Evolutionary conservation across 441 rosid genomes (phyloP), one percentile per base, ranked within the genome.

Genomic region (Capsella rubella): DNA sequence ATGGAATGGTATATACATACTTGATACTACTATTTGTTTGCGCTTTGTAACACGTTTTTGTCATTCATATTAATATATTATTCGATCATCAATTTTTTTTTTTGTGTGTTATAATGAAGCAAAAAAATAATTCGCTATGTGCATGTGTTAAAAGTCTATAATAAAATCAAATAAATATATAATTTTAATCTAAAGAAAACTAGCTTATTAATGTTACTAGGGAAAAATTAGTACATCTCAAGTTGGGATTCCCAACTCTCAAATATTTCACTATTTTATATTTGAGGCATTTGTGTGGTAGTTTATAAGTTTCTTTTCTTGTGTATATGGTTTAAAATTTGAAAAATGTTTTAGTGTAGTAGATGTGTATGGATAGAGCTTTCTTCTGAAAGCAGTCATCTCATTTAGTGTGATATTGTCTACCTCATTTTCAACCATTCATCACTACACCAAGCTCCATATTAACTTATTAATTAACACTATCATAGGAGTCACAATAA

Each of bases 261-360:
- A 14, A 54, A 14, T 2, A 7, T 34, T 37, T 35, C 14, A 12
- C 34, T 31, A 4, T 31, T 21, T n/a, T 32, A 25, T 63, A 53
- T 43, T 9, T 25, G 28, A 55, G 51, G n/a, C 16, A 6, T 21
- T 46, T 35, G 18, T 34, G 42, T 45, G 71, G 58, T 63, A 52
- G 40, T 45, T 52, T 72, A 34, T 29, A 42, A 62, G 56, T 32
- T 53, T 52, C 2, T 42, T 18, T 53, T n/a, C 58, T 46, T 46
- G 71, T 21, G 25, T 21, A 21, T 16, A 27, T 35, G 77, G 65
- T 73, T 64, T 31, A 55, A 64, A 64, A 15, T 58, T 64, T 55
- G 57, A 15, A 11, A 14, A 10, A 21, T 32, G 29, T 21, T 21
- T 21, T 0, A 21, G 25, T 21, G 25, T 21, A 21, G 25, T 21